Conservation (phyloP, 2,329 filamentous ascomycete genomes). For the Colletotrichum falcatum region DNA sequence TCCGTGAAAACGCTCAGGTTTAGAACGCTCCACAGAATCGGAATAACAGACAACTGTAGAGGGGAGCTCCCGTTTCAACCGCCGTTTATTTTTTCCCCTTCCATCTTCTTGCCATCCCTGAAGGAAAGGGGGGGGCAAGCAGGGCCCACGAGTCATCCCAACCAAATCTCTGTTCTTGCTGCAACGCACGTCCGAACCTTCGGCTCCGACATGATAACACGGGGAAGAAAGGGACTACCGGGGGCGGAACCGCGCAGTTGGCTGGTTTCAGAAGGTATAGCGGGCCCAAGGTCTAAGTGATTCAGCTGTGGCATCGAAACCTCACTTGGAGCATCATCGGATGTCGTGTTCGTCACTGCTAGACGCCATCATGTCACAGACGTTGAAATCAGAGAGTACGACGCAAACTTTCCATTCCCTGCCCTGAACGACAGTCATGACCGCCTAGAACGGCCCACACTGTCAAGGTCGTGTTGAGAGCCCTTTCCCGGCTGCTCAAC, state of each 20-base stretch:
- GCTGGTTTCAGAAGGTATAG: not conserved
- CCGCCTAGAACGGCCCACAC: constrained; percentile 30
- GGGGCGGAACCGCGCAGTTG: constrained; percentile 3
- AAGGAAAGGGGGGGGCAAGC: no score
- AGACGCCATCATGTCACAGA: not conserved
- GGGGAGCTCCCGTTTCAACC: not conserved
- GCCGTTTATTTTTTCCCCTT: not conserved
- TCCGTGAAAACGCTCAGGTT: not conserved
- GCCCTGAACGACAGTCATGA: constrained; percentile 34
- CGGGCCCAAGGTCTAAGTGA: not conserved
- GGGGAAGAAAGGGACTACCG: constrained; percentile 5
- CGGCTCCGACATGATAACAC: not conserved
- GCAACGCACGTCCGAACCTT: constrained; percentile 7
- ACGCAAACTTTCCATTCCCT: constrained; percentile 43
- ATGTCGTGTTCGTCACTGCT: no score
- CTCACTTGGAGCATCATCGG: not conserved
- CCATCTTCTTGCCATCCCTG: no score
- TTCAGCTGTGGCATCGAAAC: not conserved
- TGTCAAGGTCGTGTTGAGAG: constrained; percentile 29
- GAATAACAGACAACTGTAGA: not conserved
- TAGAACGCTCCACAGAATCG: not conserved
- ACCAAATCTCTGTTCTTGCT: no score
- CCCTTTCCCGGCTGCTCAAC: constrained; percentile 17
- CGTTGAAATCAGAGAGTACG: constrained; percentile 6
- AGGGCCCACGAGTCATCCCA: not conserved